phyloP scores from a whole-genome alignment of 129 eudicot species.

The Mikania micrantha region DNA sequence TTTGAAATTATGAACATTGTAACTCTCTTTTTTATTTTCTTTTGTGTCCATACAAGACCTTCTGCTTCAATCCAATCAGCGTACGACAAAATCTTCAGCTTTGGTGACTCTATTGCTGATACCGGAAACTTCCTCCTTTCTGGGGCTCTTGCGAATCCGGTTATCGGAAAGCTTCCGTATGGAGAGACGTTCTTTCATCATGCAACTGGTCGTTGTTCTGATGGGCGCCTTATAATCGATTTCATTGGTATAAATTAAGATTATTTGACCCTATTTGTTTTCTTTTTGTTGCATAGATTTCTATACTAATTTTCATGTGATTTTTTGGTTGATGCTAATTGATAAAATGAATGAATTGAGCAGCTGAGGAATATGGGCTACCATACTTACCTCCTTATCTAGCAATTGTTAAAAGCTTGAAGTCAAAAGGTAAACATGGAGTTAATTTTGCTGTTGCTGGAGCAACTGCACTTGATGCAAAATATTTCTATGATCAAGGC shows the following conservation, averaged over 20 bases:
- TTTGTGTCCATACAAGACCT: constrained; percentile 16
- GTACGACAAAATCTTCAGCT: constrained; percentile 61
- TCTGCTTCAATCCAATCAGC: constrained; percentile 17
- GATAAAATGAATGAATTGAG: too few relatives aligned
- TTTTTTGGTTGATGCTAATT: background rate
- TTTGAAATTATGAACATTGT: constrained; percentile 18
- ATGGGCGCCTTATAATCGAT: constrained; percentile 67
- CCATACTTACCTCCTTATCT: constrained; percentile 65
- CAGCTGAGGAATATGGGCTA: constrained; percentile 65
- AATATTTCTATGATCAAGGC: constrained; percentile 39
- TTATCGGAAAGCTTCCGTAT: constrained; percentile 55
- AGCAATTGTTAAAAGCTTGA: constrained; percentile 24
- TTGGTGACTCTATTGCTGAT: constrained; percentile 80
- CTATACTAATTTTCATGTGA: background rate
- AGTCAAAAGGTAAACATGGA: constrained; percentile 35
- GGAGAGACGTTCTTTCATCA: constrained; percentile 57
- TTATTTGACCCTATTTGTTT: too few relatives aligned
- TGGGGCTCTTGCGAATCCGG: constrained; percentile 56
- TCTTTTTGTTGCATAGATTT: too few relatives aligned
- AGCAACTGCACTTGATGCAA: constrained; percentile 64
- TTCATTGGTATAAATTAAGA: constrained; percentile 44
- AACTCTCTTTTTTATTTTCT: constrained; percentile 21
- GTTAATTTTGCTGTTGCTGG: constrained; percentile 86
- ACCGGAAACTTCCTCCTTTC: constrained; percentile 68
- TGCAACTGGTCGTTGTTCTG: constrained; percentile 82